phyloP scores from a whole-genome alignment of 2,329 filamentous ascomycete species.

The Lizonia empirigonia region DNA sequence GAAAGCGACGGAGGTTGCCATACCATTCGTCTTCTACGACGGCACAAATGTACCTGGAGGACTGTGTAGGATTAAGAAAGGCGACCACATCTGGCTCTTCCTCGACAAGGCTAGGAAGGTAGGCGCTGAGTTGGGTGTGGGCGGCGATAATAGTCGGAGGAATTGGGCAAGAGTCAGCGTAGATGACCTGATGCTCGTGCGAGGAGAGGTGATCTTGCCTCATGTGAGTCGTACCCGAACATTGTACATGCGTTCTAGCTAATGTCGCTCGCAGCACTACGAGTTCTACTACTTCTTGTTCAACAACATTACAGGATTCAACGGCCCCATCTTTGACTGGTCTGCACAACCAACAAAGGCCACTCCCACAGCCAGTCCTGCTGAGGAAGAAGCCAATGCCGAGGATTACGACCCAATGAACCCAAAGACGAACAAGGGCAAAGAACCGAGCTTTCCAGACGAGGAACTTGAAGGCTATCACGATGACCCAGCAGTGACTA shows the following conservation, averaged over 20 bases:
- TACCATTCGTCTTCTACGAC: constrained; percentile 97
- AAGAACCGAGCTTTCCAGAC: constrained; percentile 52
- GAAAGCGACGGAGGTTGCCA: constrained; percentile 84
- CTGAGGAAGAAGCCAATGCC: constrained; percentile 26
- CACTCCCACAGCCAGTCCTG: constrained; percentile 38
- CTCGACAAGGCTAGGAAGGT: constrained; percentile 90
- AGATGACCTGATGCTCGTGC: constrained; percentile 92
- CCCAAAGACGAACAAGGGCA: constrained; percentile 43
- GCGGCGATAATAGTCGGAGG: constrained; percentile 68
- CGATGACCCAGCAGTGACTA: constrained; percentile 82
- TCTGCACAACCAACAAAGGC: constrained; percentile 56
- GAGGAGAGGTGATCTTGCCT: constrained; percentile 88
- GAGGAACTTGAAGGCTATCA: constrained; percentile 69
- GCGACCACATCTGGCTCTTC: constrained; percentile 91
- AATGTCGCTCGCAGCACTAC: constrained; percentile 71
- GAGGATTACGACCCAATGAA: constrained; percentile 51
- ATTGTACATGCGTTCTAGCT: constrained; percentile 7
- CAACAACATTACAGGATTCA: constrained; percentile 79
- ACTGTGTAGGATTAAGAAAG: constrained; percentile 85
- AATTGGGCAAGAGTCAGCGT: constrained; percentile 95
- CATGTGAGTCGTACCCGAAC: constrained; percentile 65
- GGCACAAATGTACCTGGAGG: constrained; percentile 88
- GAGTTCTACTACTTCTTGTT: constrained; percentile 97
- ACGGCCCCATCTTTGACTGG: constrained; percentile 80
- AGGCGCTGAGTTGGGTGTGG: constrained; percentile 80